phyloP scores from a whole-genome alignment of 179 eudicot species.

The Beta corolliflora region DNA sequence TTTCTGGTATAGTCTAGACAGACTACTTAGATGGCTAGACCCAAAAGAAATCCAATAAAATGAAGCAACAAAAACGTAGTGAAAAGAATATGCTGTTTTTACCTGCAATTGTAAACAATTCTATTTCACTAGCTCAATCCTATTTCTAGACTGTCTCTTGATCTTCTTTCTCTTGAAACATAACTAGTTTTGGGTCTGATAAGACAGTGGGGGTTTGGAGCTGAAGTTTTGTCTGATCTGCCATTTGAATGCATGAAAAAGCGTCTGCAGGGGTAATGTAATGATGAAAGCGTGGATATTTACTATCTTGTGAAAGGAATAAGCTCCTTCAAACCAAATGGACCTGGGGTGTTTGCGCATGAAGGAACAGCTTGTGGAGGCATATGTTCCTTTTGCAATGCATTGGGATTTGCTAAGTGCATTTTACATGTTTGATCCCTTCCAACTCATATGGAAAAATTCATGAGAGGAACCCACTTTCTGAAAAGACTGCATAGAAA shows the following conservation, averaged over 20 bases:
- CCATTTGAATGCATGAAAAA: background rate
- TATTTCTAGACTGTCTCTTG: background rate
- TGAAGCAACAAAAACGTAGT: background rate
- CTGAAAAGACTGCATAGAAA: background rate
- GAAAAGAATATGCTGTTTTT: background rate
- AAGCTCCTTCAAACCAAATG: background rate
- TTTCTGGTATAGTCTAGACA: background rate
- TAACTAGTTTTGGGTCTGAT: background rate
- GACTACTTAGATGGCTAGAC: background rate
- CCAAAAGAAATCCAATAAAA: background rate
- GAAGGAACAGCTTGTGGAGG: background rate
- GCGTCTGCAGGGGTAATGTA: background rate
- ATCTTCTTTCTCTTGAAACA: background rate
- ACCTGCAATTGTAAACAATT: background rate
- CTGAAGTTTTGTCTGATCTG: background rate
- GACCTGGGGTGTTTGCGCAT: background rate
- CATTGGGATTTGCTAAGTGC: background rate
- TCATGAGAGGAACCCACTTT: background rate
- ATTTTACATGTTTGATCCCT: background rate
- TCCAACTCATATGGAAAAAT: background rate
- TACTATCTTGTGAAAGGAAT: background rate
- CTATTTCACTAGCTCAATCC: background rate
- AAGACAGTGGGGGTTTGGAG: background rate
- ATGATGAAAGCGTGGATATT: background rate
- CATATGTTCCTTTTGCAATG: background rate